These are phyloP conservation scores for Fraxinus americana DNA, from an alignment of 257 asterid species.

Conservation along the genomic window DNA sequence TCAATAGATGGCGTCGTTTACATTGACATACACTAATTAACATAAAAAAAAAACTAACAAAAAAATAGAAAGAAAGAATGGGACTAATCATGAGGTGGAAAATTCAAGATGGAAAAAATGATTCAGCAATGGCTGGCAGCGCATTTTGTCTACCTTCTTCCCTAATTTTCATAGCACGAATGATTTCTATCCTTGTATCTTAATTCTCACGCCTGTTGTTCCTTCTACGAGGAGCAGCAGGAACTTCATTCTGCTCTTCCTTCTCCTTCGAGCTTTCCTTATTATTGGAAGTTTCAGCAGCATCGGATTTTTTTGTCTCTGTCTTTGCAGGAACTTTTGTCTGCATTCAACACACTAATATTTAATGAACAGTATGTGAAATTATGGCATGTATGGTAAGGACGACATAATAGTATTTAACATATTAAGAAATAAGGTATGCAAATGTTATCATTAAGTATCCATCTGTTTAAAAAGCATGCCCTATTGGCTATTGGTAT, in stretches of 20 bases:
- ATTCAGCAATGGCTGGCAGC: not conserved
- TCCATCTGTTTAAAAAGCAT: not conserved
- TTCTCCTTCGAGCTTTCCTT: conserved; percentile 61
- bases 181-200: conserved; percentile 8
- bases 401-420: not conserved
- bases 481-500: not conserved
- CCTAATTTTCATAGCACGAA: conserved; percentile 3
- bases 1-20: conserved; percentile 32
- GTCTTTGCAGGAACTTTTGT: conserved; percentile 45
- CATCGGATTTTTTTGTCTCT: conserved; percentile 45
- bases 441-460: not conserved
- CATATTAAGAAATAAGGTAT: not conserved
- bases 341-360: conserved; percentile 31
- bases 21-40: conserved; percentile 31
- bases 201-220: conserved; percentile 62
- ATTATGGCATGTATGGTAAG: not conserved
- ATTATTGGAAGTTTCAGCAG: conserved; percentile 53
- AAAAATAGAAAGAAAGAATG: not conserved
- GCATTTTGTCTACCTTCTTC: conserved; percentile 19
- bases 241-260: conserved; percentile 50
- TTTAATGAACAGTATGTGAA: not conserved
- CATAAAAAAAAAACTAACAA: not conserved
- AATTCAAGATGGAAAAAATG: conserved; percentile 14
- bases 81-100: conserved; percentile 19
- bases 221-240: conserved; percentile 66